phyloP scores from a whole-genome alignment of 345 rosid genomes.

The Kernera saxatilis region DNA sequence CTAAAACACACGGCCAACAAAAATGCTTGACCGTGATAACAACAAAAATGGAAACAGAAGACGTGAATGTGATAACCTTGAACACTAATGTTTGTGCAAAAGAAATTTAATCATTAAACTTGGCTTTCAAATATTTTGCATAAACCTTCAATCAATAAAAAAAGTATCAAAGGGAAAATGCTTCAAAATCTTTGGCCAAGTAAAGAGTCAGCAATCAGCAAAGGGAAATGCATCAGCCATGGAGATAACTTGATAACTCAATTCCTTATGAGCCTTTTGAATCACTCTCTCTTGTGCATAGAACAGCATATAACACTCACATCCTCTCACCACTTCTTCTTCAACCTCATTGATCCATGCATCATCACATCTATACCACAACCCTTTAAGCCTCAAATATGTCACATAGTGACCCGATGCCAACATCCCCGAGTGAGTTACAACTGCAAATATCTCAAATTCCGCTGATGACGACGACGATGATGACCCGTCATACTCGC shows the following conservation, averaged over 20 bases:
- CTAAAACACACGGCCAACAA: no score
- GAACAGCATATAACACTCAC: constrained; percentile 85
- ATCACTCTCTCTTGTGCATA: constrained; percentile 69
- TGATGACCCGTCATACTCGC: constrained; percentile 39
- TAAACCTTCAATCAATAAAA: constrained; percentile 26
- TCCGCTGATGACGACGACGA: constrained; percentile 34
- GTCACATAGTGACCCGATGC: constrained; percentile 90
- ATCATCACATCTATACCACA: constrained; percentile 94
- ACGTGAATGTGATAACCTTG: neutral
- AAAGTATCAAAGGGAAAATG: constrained; percentile 14
- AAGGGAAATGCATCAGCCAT: constrained; percentile 35
- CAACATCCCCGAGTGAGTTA: constrained; percentile 78
- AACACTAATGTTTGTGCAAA: neutral
- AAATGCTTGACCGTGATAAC: no score
- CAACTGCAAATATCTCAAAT: constrained; percentile 81
- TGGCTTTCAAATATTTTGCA: constrained; percentile 24
- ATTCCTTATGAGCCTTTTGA: constrained; percentile 33
- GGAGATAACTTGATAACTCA: constrained; percentile 32
- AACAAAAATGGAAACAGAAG: neutral
- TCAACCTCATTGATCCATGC: constrained; percentile 89
- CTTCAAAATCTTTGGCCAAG: constrained; percentile 30
- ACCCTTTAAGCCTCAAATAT: constrained; percentile 55
- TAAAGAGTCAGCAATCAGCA: constrained; percentile 50
- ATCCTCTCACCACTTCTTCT: constrained; percentile 74
- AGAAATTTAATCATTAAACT: constrained; percentile 7